These are phyloP conservation scores for Daldinia concentrica DNA, from an alignment of 495 filamentous ascomycete genomes.

Conservation along the genomic window DNA sequence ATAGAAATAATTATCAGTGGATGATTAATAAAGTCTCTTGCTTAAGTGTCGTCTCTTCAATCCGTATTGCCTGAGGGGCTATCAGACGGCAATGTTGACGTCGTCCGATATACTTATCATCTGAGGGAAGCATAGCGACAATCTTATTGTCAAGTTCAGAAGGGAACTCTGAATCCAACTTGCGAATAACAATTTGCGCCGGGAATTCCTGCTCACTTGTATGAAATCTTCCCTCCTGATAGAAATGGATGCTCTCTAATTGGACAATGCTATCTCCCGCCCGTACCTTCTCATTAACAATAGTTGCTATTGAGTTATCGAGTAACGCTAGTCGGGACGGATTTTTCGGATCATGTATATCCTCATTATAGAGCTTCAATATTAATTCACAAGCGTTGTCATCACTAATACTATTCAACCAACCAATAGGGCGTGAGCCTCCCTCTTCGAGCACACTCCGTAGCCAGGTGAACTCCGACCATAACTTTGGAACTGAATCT, in stretches of 20 bases:
- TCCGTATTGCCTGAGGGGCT: not conserved
- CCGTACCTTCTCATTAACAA: constrained; percentile 2
- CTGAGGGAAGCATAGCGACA: not conserved
- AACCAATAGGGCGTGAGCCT: not conserved
- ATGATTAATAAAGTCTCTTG: not conserved
- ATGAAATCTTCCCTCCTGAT: not conserved
- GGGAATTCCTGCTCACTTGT: not conserved
- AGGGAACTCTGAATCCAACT: not conserved
- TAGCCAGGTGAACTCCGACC: not conserved
- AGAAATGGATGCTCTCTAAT: not conserved
- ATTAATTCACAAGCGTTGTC: not conserved
- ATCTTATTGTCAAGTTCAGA: not conserved
- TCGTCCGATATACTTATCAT: not conserved
- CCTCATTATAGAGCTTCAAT: not conserved
- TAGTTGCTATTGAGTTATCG: not conserved
- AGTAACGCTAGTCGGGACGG: constrained; percentile 3
- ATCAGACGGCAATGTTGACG: not conserved
- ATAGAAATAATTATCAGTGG: not conserved
- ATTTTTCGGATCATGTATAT: not conserved
- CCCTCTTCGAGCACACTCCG: not conserved
- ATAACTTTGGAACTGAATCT: not conserved
- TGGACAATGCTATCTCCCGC: constrained; percentile 3
- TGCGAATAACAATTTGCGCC: not conserved
- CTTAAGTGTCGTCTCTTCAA: not conserved
- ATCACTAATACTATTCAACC: not conserved